Conservation (phyloP, 2,329 filamentous ascomycete genomes). For the Chrysoporthe cubensis region DNA sequence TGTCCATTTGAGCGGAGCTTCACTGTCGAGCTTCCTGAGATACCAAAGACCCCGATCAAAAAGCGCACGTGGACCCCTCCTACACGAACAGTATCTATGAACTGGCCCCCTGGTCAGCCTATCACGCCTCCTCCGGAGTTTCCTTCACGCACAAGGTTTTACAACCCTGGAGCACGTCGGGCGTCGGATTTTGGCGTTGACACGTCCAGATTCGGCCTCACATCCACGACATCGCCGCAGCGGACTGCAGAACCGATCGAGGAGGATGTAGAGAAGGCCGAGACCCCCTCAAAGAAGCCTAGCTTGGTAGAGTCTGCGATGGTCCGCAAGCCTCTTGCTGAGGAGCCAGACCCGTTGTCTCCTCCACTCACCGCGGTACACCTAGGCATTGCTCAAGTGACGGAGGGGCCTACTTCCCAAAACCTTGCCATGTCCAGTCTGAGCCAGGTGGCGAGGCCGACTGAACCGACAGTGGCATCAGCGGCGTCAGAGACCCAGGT, state of each 20-base stretch:
- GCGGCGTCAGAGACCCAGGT: background rate
- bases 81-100: constrained; percentile 38
- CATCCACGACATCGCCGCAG: constrained; percentile 20
- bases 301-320: constrained; percentile 7
- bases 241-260: background rate
- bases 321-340: constrained; percentile 19
- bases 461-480: background rate
- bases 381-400: background rate
- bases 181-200: constrained; percentile 25
- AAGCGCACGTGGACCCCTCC: constrained; percentile 70
- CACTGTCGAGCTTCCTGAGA: constrained; percentile 72
- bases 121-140: constrained; percentile 32
- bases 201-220: constrained; percentile 7
- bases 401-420: background rate
- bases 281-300: background rate
- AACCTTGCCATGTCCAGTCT: background rate
- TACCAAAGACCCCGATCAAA: constrained; percentile 65
- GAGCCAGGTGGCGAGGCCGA: background rate
- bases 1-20: constrained; percentile 85
- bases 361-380: constrained; percentile 23
- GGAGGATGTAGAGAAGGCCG: background rate
- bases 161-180: constrained; percentile 25
- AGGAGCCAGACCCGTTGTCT: constrained; percentile 22
- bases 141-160: constrained; percentile 27
- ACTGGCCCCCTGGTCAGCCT: constrained; percentile 34